Evolutionary conservation across 495 filamentous ascomycete genomes (phyloP).

Genomic region (Xylaria nigripes): DNA sequence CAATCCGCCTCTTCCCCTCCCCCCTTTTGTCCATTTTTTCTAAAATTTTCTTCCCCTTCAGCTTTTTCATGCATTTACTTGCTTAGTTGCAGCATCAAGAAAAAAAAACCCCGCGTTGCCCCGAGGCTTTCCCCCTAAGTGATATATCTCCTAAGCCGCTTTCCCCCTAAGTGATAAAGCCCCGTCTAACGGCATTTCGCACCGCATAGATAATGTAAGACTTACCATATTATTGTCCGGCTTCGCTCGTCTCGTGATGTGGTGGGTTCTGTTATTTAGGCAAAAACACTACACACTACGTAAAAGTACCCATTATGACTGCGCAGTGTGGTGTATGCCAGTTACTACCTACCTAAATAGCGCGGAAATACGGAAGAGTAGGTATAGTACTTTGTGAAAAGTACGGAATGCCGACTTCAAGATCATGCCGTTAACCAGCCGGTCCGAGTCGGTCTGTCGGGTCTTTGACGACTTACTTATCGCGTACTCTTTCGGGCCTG

Average conservation of each 20-base stretch:
- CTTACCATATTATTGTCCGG: neutral
- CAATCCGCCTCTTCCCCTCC: neutral
- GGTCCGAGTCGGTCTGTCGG: no score
- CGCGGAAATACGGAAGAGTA: no score
- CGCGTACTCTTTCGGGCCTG: no score
- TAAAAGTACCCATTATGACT: no score
- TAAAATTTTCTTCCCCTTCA: neutral
- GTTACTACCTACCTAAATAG: no score
- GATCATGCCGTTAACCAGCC: no score
- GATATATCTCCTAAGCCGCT: conserved; percentile 12
- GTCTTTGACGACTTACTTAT: no score
- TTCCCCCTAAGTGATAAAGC: conserved; percentile 14
- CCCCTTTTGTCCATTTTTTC: neutral
- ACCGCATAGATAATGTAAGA: neutral
- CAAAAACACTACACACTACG: no score
- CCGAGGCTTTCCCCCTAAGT: conserved; percentile 17
- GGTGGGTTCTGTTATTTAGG: no score
- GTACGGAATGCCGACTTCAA: no score
- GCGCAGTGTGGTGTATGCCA: no score
- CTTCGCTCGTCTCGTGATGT: neutral
- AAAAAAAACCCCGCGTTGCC: conserved; percentile 5
- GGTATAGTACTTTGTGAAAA: no score
- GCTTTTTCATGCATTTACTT: neutral
- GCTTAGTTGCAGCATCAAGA: neutral
- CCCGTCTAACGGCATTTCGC: conserved; percentile 1